Conservation (phyloP, 768 basidiomycete species). For the Kondoa malvinella region DNA sequence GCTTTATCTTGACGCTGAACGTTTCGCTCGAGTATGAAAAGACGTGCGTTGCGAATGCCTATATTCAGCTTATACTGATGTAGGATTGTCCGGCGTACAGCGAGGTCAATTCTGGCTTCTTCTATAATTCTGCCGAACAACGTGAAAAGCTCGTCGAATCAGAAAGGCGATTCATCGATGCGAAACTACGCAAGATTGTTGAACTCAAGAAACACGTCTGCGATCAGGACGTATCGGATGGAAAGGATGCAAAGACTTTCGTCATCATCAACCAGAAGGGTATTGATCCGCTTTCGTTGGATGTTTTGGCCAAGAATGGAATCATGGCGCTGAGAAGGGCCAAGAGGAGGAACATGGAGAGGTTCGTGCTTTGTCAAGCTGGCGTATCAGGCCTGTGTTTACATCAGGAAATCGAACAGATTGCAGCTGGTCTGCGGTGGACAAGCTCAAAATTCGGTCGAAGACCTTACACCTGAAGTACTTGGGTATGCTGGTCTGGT, state of each 20-base stretch:
- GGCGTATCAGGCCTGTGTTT: not conserved
- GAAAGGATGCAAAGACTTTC: constrained; percentile 48
- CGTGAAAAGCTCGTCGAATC: constrained; percentile 97
- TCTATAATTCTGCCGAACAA: constrained; percentile 95
- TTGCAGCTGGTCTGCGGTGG: constrained; percentile 89
- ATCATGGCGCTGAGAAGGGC: constrained; percentile 86
- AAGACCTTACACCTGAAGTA: constrained; percentile 75
- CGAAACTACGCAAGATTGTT: constrained; percentile 84
- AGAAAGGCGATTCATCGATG: constrained; percentile 82
- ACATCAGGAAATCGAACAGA: constrained; percentile 34
- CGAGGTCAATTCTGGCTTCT: constrained; percentile 98
- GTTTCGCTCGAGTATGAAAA: constrained; percentile 98
- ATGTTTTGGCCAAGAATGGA: constrained; percentile 89
- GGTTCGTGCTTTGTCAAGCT: constrained; percentile 40
- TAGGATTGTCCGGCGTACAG: constrained; percentile 35
- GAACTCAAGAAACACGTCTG: constrained; percentile 92
- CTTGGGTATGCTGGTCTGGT: constrained; percentile 96
- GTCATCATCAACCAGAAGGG: constrained; percentile 98
- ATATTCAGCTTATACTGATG: constrained; percentile 9
- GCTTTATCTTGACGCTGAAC: constrained; percentile 83
- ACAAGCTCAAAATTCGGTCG: constrained; percentile 90
- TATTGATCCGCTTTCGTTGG: constrained; percentile 90
- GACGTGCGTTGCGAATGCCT: constrained; percentile 48
- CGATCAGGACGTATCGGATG: constrained; percentile 68
- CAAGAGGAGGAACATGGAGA: constrained; percentile 97